Evolutionary conservation across 2,329 filamentous ascomycete species (phyloP), one percentile per base, ranked within the genome.

Genomic region (Orbilia brochopaga): DNA sequence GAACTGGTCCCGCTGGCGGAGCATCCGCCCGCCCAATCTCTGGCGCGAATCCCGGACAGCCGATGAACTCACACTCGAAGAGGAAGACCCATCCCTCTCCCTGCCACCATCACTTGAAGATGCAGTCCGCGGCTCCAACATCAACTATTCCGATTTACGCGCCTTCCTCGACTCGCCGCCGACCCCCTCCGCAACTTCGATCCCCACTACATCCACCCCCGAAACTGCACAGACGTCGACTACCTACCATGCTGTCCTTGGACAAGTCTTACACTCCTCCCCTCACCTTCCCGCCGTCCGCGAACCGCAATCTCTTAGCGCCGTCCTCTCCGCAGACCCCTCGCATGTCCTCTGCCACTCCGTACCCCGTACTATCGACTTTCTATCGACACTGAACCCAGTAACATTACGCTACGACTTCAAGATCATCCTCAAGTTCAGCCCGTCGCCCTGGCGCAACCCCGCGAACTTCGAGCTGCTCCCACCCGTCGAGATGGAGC

Each of bases 1-100:
- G n/a, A 62, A 74, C 27, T 77, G 76, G 76, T 73, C 57, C 21
- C 69, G 76, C 19, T 76, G 75, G 75, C 74, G 74, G 30, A 65
- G 73, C 23, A 60, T 76, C 24, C 74, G 57, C 2, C 37, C 27
- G 23, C 70, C 60, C 1, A 37, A 53, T 24, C 11, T 32, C 10
- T 21, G 44, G 24, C 11, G 17, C n/a, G 23, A 40, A 24, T 3
- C 19, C 17, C 21, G 1, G 11, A 5, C 44, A 17, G 8, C 19
- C 15, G 51, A 56, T 2, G 37, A 21, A 23, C 13, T 24, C 6
- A 35, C 37, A 19, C 35, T 52, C 13, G 44, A 52, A 6, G 61
- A 61, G 4, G 23, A 52, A 1, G 67, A 61, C 11, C 10, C 59
- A 10, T 56, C 52, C 6, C n/a, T 50, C 37, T 37, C 60, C 1